These are phyloP conservation scores for Echeveria elegans DNA, from an alignment of 164 flowering plant genomes.

Conservation along the genomic window DNA sequence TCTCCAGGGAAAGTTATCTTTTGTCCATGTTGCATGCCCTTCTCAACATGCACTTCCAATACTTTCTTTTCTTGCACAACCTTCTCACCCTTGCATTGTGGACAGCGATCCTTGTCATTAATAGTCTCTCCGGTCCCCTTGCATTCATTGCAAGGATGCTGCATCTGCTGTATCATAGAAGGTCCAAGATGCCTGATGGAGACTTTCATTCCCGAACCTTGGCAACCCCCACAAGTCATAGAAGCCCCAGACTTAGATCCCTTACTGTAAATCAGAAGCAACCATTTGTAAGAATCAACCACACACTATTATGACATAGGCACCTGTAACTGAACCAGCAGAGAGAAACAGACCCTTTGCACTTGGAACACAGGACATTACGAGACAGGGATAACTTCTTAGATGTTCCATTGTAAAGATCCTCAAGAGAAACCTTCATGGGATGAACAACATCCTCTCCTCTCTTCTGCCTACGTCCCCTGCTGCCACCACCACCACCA, in stretches of 20 bases:
- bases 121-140: conserved; percentile 44
- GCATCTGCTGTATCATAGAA: conserved; percentile 50
- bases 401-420: conserved; percentile 44
- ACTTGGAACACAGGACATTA: conserved; percentile 43
- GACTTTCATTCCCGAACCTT: conserved; percentile 50
- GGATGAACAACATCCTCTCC: conserved; percentile 59
- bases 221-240: conserved; percentile 41
- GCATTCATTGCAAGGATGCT: conserved; percentile 44
- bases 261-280: conserved; percentile 24
- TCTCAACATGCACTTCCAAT: conserved; percentile 39
- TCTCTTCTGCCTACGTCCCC: conserved; percentile 51
- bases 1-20: conserved; percentile 51
- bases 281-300: background rate
- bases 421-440: conserved; percentile 45
- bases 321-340: background rate
- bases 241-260: conserved; percentile 60
- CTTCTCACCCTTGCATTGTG: conserved; percentile 46
- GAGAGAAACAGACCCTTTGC: conserved; percentile 41
- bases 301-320: background rate
- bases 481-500: conserved; percentile 40
- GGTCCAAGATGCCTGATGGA: conserved; percentile 53
- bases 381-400: conserved; percentile 53
- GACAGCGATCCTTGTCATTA: conserved; percentile 42
- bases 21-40: conserved; percentile 56
- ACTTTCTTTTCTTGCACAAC: conserved; percentile 45